Base-by-base conservation (phyloP, 1,139 yeast genomes). In the Candida pseudocylindracea region DNA sequence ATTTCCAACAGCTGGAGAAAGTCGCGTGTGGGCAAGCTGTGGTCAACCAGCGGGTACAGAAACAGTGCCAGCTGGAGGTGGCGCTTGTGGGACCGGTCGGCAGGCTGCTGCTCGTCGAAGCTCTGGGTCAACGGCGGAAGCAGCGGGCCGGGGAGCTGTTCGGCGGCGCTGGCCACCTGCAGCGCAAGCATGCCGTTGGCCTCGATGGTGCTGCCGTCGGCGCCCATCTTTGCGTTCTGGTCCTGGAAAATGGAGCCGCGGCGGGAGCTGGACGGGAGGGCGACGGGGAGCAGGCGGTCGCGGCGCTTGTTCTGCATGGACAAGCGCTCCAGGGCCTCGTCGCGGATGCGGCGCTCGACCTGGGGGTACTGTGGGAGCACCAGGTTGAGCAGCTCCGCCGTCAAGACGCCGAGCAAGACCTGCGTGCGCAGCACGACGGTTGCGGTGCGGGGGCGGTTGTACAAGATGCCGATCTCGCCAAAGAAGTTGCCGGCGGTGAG, bases 401-500 rank as follows among this genome's bases (percentile, higher is more conserved):
- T 72, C 31, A 76, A 54, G 1, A 73, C 75, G 2, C 80, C 83
- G 7, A 73, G 54, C 34, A 75, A 51, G 1, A 76, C 79, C 39
- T 60, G 65, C 0, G 79, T 63, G 37, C 71, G 55, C 2, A 88
- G 76, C n/a, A 74, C 67, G 11, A 75, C 83, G 2, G 83, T 72
- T 0, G 88, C 88, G 1, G 85, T 74, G 40, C 88, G 54, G 9
- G 85, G 83, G 31, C 83, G 54, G 44, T 73, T 72, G 51, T 71
- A 75, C 28, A 76, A 51, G 32, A 75, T 72, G 6, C 88, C 88
- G 34, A 75, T 74, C 45, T 76, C 91, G 6, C 83, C 91, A 47
- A 76, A 76, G 42, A 72, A 74, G 29, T 71, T 61, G 1, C 88
- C 88, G 2, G 75, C 62, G 4, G 64, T 60, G 11, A 76, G 51